phyloP scores from a whole-genome alignment of 2,329 filamentous ascomycete genomes.

The Lachnellula arida region DNA sequence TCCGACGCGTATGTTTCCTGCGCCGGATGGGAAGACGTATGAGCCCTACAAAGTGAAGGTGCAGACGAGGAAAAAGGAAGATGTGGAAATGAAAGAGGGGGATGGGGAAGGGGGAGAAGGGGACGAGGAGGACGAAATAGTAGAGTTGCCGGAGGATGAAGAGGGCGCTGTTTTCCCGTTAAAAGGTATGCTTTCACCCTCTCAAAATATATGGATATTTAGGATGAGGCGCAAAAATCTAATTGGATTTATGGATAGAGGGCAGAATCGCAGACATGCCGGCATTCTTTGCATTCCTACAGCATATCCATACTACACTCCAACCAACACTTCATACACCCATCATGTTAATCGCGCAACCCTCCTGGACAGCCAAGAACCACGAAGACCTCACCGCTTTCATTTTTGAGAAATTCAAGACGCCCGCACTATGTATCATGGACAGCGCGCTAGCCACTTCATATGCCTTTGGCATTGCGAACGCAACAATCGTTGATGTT shows the following conservation, averaged over 20 bases:
- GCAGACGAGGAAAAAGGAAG: constrained; percentile 55
- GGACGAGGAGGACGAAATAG: constrained; percentile 62
- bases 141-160: constrained; percentile 82
- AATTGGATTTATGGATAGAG: constrained; percentile 37
- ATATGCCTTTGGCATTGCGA: constrained; percentile 72
- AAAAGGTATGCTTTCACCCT: constrained; percentile 40
- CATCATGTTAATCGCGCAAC: constrained; percentile 83
- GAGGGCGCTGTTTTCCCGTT: constrained; percentile 91
- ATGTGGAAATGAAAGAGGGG: constrained; percentile 31
- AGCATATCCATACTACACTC: constrained; percentile 84
- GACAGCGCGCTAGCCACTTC: constrained; percentile 83
- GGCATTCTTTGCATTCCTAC: constrained; percentile 88
- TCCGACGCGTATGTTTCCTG: constrained; percentile 87
- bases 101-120: constrained; percentile 27
- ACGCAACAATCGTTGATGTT: constrained; percentile 84
- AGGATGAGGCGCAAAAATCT: constrained; percentile 6
- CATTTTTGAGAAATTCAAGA: constrained; percentile 96
- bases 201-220: background rate
- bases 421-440: constrained; percentile 84
- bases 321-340: constrained; percentile 93
- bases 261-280: constrained; percentile 87
- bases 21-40: constrained; percentile 70
- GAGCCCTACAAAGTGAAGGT: constrained; percentile 82
- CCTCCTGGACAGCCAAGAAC: constrained; percentile 84
- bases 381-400: constrained; percentile 87